Evolutionary conservation across 2,329 filamentous ascomycete species (phyloP).

Genomic region (Lachnellula subtilissima): DNA sequence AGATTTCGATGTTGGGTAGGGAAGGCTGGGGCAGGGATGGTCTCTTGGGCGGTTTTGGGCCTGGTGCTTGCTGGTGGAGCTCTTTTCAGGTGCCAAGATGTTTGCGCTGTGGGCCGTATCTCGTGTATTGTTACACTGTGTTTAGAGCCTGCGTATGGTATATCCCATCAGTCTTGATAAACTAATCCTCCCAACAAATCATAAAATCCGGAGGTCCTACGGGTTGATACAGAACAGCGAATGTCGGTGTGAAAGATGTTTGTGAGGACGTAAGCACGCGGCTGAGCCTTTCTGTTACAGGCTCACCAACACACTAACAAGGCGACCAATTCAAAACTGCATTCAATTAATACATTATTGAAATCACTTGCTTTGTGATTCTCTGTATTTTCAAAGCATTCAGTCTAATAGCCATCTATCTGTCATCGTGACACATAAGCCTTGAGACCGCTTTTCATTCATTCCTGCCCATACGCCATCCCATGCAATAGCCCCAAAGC

Average conservation of each 20-base stretch:
- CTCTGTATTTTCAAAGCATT: not conserved
- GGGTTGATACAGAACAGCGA: not conserved
- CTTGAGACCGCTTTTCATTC: conserved; percentile 19
- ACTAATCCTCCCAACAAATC: not conserved
- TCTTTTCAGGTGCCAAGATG: not conserved
- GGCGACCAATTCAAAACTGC: not conserved
- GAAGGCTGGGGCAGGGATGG: not conserved
- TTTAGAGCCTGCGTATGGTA: not conserved
- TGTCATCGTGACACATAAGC: conserved; percentile 5
- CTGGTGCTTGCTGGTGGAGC: not conserved
- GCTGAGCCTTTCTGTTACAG: not conserved
- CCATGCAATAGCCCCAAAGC: conserved; percentile 27
- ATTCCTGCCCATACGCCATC: conserved; percentile 22
- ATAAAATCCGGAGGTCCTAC: not conserved
- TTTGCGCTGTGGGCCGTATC: not conserved
- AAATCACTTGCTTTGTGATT: not conserved
- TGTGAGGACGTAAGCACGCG: not conserved
- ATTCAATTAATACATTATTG: no score
- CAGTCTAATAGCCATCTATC: not conserved
- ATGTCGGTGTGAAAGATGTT: not conserved
- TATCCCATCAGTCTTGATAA: not conserved
- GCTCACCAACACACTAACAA: not conserved
- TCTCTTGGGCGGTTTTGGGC: not conserved
- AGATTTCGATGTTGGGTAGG: not conserved
- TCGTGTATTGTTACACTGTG: not conserved